Base-by-base conservation (phyloP, 257 asterid genomes). In the Prunella vulgaris region DNA sequence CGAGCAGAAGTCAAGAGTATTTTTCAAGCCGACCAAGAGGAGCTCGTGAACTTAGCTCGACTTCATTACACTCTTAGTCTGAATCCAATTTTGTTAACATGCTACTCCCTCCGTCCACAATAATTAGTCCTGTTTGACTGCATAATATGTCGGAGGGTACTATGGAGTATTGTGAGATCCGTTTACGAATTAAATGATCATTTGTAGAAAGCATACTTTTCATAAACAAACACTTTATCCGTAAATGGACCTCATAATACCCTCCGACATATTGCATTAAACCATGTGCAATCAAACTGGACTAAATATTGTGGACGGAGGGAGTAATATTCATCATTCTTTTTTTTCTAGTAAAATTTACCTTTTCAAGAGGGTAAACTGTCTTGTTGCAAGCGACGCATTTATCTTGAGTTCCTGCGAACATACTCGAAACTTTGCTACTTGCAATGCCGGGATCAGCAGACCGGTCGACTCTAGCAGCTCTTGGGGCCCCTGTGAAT, bases 351-450 rank as follows among this genome's bases (percentile, higher is more conserved):
- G 15, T 46, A 4, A 9, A 52, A 30, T n/a, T 75, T 79, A 92
- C 95, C 94, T 89, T 92, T 74, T 92, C 98, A 0, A 89, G 60
- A 5, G 98, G 98, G 76, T 92, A 92, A 10, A 87, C 96, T 14
- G 84, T 92, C 74, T 89, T 92, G 79, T 72, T 76, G 82, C 96
- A 89, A 48, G 89, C 76, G 30, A 92, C 88, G 25, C 95, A 92
- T 82, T 92, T 87, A 9, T 89, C 96, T 71, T 87, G 95, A 35
- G 98, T 92, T 71, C 96, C 96, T 15, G 82, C 92, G 65, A 92
- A 89, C 77, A 89, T 6, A 64, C 86, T 86, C 32, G 93, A 89
- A 72, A 86, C 71, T 71, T 82, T 92, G 82, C 78, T 87, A 18
- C 71, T 83, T 48, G 83, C 65, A 33, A 38, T 48, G 68, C 84